Base-by-base conservation (phyloP, 371 early-diverging fungal species). In the Mucor circinelloides region DNA sequence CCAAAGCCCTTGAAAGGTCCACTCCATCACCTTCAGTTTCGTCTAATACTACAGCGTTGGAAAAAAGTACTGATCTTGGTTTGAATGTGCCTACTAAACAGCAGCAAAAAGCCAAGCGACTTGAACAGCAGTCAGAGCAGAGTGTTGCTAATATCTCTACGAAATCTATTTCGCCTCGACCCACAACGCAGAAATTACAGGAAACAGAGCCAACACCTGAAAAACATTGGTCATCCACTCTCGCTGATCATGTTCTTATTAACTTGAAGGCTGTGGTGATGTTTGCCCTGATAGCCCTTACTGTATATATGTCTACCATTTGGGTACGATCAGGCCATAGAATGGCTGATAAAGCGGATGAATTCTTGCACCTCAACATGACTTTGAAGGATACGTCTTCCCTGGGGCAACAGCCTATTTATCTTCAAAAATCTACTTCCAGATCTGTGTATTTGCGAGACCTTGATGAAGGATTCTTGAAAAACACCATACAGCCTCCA, bases 381-480 rank as follows among this genome's bases (percentile, higher is more conserved):
- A 57, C 58, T 2, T 6, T 6, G 1, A 52, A 52, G 27, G 52
- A 27, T 6, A 7, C 13, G 6, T 15, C 15, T 31, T 6, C 1
- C 9, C 17, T 28, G 50, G 30, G 17, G 0, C 40, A 38, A 19
- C 38, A 31, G 9, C 31, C 30, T 3, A 8, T 21, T 5, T 42
- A 23, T 27, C 7, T 46, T 28, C 21, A 44, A n/a, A 40, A 58
- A 21, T 65, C 64, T 3, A 57, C 12, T 27, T 66, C 65, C 13
- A 42, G 58, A 31, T 70, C 85, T 7, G 85, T 85, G n/a, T 83
- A 76, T 64, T 63, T 85, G 23, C 70, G 70, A 30, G 85, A 85
- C 46, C 58, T 85, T 55, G 78, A 83, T 67, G 76, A 79, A 32
- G 82, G 76, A 21, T 30, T 76, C n/a, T 30, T 76, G 13, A 54